phyloP scores from a whole-genome alignment of 129 eudicot species.

The Flaveria robusta region DNA sequence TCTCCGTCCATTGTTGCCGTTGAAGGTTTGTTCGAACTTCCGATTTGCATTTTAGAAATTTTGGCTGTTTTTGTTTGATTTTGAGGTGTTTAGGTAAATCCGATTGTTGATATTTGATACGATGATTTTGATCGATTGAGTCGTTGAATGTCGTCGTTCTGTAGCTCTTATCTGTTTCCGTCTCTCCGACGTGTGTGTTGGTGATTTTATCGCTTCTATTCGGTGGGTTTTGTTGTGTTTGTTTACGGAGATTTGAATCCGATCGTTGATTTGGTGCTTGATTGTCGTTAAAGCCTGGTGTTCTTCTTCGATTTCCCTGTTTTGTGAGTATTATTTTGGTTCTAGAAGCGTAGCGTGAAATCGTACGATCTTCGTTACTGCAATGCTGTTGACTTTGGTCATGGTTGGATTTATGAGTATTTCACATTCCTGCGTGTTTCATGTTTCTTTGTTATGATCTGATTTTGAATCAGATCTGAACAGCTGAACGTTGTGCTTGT shows the following conservation, averaged over 20 bases:
- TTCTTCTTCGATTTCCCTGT: background rate
- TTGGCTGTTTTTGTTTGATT: background rate
- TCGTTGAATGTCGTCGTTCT: background rate
- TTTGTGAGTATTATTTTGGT: background rate
- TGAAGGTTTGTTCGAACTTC: conserved; percentile 27
- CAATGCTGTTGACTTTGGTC: background rate
- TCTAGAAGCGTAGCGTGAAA: background rate
- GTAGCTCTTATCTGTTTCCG: background rate
- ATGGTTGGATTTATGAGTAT: no score
- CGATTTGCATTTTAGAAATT: background rate
- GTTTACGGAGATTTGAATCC: background rate
- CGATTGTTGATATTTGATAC: background rate
- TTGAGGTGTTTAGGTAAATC: conserved; percentile 10
- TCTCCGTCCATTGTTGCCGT: conserved; percentile 30
- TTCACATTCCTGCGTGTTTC: no score
- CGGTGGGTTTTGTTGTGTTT: no score
- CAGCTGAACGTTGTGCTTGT: conserved; percentile 15
- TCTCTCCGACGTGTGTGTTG: background rate
- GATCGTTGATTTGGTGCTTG: background rate
- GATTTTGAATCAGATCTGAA: conserved; percentile 27
- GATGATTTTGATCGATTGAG: background rate
- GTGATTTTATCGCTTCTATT: background rate
- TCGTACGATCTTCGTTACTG: background rate
- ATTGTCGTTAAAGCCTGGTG: background rate
- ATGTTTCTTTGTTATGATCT: background rate